Evolutionary conservation across 805 yeast species (phyloP).

Genomic region (Spathaspora arborariae): DNA sequence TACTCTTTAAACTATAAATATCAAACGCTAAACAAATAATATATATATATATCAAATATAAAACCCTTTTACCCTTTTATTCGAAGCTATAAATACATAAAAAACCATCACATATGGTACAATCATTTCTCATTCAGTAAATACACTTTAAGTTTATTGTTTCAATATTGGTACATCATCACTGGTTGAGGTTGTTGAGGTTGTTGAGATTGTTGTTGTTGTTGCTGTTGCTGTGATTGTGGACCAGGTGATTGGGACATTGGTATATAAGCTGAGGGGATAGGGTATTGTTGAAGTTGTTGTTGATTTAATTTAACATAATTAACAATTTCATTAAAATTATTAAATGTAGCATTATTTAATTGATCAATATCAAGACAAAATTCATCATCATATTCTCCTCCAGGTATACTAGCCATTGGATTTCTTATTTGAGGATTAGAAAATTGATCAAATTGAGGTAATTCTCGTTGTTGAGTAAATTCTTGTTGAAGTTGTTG

Average conservation of each 20-base stretch:
- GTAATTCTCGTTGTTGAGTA: slow-evolving; percentile 1
- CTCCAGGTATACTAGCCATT: slow-evolving; percentile 5
- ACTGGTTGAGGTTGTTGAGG: background rate
- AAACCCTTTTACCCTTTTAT: background rate
- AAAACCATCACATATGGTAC: background rate
- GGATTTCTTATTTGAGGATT: background rate
- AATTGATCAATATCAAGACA: slow-evolving; percentile 43
- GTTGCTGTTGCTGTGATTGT: background rate
- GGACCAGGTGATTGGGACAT: background rate
- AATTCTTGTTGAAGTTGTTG: slow-evolving; percentile 4
- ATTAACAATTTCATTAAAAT: slow-evolving; percentile 4
- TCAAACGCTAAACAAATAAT: background rate
- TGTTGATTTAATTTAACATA: slow-evolving; percentile 5
- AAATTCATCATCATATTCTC: slow-evolving; percentile 41
- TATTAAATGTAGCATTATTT: slow-evolving; percentile 12
- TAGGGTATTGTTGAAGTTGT: slow-evolving; percentile 1
- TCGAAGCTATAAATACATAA: background rate
- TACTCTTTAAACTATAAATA: background rate
- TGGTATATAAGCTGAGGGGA: slow-evolving; percentile 1
- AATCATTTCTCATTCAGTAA: background rate
- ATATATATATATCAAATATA: background rate
- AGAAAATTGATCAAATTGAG: slow-evolving; percentile 8
- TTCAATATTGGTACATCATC: slow-evolving; percentile 6
- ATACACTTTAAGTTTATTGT: background rate
- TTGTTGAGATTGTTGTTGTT: slow-evolving; percentile 3